A percentile compares a stretch with the other conserved stretches of the same genome.
Conservation (phyloP, 2,329 filamentous ascomycete species). For the Neoarthrinium moseri region DNA sequence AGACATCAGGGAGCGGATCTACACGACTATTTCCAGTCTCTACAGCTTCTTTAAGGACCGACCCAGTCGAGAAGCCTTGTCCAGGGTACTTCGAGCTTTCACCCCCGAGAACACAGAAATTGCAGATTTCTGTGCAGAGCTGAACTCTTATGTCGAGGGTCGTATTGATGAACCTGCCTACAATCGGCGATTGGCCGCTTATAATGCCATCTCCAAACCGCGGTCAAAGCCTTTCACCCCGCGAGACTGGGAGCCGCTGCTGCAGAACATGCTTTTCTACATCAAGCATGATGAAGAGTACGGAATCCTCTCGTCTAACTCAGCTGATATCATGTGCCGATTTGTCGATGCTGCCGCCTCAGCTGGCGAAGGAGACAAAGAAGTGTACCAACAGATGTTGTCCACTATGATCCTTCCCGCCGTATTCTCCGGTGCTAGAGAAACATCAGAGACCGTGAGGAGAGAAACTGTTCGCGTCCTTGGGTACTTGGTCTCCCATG, state of each 20-base stretch:
- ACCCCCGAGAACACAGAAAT: slow-evolving; percentile 62
- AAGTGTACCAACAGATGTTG: slow-evolving; percentile 58
- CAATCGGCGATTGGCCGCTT: slow-evolving; percentile 75
- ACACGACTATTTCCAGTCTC: slow-evolving; percentile 72
- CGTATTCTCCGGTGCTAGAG: slow-evolving; percentile 72
- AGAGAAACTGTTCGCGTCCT: slow-evolving; percentile 79
- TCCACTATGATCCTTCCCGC: slow-evolving; percentile 68
- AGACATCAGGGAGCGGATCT: slow-evolving; percentile 64
- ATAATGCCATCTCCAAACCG: slow-evolving; percentile 66
- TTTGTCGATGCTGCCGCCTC: slow-evolving; percentile 67
- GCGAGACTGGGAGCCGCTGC: slow-evolving; percentile 80
- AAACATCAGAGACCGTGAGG: slow-evolving; percentile 80
- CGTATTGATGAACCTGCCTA: slow-evolving; percentile 87
- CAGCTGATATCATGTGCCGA: slow-evolving; percentile 74
- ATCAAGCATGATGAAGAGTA: slow-evolving; percentile 86
- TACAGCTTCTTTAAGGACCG: slow-evolving; percentile 90
- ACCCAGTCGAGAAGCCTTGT: slow-evolving; percentile 71
- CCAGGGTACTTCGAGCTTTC: slow-evolving; percentile 70
- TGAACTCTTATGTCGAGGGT: slow-evolving; percentile 75
- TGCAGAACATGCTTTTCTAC: slow-evolving; percentile 88
- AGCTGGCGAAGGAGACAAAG: slow-evolving; percentile 38
- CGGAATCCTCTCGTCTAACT: slow-evolving; percentile 75
- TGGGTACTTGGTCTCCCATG: slow-evolving; percentile 71
- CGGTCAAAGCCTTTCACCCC: slow-evolving; percentile 60
- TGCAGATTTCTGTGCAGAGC: slow-evolving; percentile 68